phyloP scores from a whole-genome alignment of 2,329 filamentous ascomycete species.

The Diplodia sapinea region DNA sequence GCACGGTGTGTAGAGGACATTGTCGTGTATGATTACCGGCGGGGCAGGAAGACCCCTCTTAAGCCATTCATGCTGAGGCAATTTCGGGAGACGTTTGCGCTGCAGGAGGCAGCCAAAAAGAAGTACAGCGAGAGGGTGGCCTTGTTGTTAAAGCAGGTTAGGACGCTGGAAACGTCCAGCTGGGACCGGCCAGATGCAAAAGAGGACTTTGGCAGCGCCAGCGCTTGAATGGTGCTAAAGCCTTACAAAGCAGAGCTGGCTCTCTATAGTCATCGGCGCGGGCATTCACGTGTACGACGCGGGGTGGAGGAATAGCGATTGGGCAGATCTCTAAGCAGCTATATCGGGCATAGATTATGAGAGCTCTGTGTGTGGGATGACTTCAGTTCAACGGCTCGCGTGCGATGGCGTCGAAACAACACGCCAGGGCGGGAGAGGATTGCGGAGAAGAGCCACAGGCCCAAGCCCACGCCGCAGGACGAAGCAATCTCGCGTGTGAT shows the following conservation, averaged over 20 bases:
- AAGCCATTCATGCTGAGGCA: conserved; percentile 66
- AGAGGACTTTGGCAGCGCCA: conserved; percentile 63
- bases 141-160: conserved; percentile 64
- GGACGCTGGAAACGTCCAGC: conserved; percentile 69
- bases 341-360: conserved; percentile 24
- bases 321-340: conserved; percentile 3
- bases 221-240: conserved; percentile 1
- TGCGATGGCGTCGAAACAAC: conserved; percentile 22
- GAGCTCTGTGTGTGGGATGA: conserved; percentile 13
- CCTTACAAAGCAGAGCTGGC: conserved; percentile 5
- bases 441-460: conserved; percentile 9
- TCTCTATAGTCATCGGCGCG: conserved; percentile 2
- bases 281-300: conserved; percentile 5
- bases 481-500: conserved; percentile 28
- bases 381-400: conserved; percentile 14
- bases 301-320: not conserved
- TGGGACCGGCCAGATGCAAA: conserved; percentile 76
- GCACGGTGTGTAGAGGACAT: conserved; percentile 79
- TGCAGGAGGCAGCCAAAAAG: conserved; percentile 65
- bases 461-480: conserved; percentile 17
- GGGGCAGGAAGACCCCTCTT: conserved; percentile 62
- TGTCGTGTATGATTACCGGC: conserved; percentile 75
- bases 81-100: conserved; percentile 63
- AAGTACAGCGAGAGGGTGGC: conserved; percentile 61
- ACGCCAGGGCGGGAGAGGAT: not conserved